Conservation (phyloP, 108 stramenopile species). For the Discostella stelligeroides region DNA sequence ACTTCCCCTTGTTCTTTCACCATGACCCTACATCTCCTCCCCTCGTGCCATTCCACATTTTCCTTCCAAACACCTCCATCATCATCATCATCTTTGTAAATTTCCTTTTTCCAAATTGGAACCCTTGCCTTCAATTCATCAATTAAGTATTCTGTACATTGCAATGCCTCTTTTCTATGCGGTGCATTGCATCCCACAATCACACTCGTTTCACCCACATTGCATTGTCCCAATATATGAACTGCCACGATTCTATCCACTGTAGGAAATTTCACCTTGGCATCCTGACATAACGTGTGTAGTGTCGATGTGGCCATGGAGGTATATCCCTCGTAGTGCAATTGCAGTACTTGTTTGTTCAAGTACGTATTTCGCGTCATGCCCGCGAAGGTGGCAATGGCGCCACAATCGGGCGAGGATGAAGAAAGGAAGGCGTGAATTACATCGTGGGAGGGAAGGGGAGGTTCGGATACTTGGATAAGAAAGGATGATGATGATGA, state of each 20-base stretch:
- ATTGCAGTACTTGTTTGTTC: conserved; percentile 81
- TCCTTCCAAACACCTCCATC: too few relatives aligned
- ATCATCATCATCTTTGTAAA: conserved; percentile 84
- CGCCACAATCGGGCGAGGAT: conserved; percentile 72
- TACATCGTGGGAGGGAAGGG: conserved; percentile 67
- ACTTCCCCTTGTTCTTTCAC: conserved; percentile 33
- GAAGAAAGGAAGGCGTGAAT: conserved; percentile 63
- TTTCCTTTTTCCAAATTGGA: conserved; percentile 98
- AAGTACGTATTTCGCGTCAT: conserved; percentile 94
- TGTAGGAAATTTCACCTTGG: conserved; percentile 55
- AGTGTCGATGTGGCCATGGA: conserved; percentile 96
- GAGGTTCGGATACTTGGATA: conserved; percentile 41
- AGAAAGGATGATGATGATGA: conserved; percentile 22
- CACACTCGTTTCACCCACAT: conserved; percentile 90
- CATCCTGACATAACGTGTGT: conserved; percentile 74
- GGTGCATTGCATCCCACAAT: conserved; percentile 91
- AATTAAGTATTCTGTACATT: conserved; percentile 89
- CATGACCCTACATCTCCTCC: conserved; percentile 67
- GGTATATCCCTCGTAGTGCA: conserved; percentile 95
- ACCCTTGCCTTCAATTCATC: conserved; percentile 95
- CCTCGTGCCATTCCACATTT: conserved; percentile 85
- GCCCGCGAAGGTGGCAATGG: conserved; percentile 90
- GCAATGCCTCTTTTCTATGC: conserved; percentile 89
- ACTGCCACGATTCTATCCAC: conserved; percentile 85
- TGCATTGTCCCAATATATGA: conserved; percentile 93